A percentile compares a stretch with the other conserved stretches of the same genome.
Evolutionary conservation across 164 flowering plant species (phyloP).

Genomic region (Santalum album): DNA sequence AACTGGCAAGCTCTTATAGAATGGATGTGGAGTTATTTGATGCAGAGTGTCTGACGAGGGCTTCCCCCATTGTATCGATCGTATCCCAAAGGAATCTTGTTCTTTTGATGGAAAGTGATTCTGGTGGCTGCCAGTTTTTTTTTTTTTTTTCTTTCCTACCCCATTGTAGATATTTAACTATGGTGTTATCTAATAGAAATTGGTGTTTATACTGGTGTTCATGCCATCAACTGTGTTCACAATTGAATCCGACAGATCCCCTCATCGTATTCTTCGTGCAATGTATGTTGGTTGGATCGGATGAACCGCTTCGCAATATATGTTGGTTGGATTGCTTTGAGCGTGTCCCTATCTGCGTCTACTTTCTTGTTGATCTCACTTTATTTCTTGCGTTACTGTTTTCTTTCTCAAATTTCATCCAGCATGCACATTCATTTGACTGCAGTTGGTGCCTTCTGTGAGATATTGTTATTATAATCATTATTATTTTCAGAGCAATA

Average conservation of each 20-base stretch:
- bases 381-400: neutral
- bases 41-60: constrained; percentile 23
- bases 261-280: no score
- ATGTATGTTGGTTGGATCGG: no score
- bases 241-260: constrained; percentile 3
- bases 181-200: constrained; percentile 14
- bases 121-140: constrained; percentile 21
- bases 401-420: neutral
- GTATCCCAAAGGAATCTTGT: constrained; percentile 14
- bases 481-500: no score
- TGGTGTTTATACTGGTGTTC: constrained; percentile 14
- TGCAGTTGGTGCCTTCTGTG: neutral
- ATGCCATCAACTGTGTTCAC: constrained; percentile 7
- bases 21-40: constrained; percentile 29
- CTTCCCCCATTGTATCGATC: constrained; percentile 5
- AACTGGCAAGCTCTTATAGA: constrained; percentile 16
- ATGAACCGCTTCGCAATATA: no score
- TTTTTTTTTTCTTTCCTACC: neutral
- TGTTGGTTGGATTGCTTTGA: neutral
- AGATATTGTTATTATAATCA: no score
- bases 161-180: constrained; percentile 33
- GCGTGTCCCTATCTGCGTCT: neutral
- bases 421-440: neutral
- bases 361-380: no score
- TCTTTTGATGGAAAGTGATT: constrained; percentile 20